A percentile compares a stretch with the other conserved stretches of the same genome.
These are phyloP conservation scores for Rosellinia necatrix DNA, from an alignment of 2,329 filamentous ascomycete genomes.

Conservation along the genomic window DNA sequence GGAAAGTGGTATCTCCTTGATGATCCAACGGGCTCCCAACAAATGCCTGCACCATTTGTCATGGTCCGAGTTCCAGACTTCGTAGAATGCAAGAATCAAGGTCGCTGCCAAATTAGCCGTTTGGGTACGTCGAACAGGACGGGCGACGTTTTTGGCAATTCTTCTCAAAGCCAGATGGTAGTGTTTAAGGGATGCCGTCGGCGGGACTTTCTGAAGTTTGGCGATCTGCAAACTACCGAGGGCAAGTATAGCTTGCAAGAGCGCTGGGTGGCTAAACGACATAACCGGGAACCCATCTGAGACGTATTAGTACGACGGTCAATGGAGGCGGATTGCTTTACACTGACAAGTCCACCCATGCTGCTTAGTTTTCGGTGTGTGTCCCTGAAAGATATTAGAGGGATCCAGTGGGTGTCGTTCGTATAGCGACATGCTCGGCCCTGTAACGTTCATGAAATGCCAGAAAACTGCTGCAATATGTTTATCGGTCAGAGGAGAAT, in stretches of 20 bases:
- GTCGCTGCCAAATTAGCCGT: conserved; percentile 87
- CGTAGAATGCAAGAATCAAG: conserved; percentile 85
- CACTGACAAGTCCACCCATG: conserved; percentile 61
- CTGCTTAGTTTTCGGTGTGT: conserved; percentile 64
- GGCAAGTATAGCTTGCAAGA: conserved; percentile 90
- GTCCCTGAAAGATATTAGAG: conserved; percentile 66
- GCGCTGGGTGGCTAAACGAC: conserved; percentile 80
- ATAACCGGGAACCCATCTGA: conserved; percentile 80
- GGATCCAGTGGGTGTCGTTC: conserved; percentile 81
- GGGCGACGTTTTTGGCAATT: conserved; percentile 75
- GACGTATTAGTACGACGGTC: conserved; percentile 31
- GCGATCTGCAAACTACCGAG: conserved; percentile 87
- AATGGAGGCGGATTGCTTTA: not conserved
- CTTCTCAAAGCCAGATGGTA: conserved; percentile 85
- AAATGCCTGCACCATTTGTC: conserved; percentile 95
- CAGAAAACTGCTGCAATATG: conserved; percentile 83
- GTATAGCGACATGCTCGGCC: conserved; percentile 82
- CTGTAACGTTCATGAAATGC: conserved; percentile 90
- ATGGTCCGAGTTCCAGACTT: conserved; percentile 93
- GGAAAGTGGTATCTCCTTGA: conserved; percentile 80
- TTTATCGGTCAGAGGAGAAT: conserved; percentile 77
- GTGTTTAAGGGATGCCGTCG: conserved; percentile 85
- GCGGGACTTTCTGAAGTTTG: conserved; percentile 73
- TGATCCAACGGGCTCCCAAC: conserved; percentile 78
- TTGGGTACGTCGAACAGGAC: conserved; percentile 70